Percentiles rank a stretch among this genome's conserved stretches.
Evolutionary conservation across 2,329 filamentous ascomycete genomes (phyloP).

Genomic region (Aureobasidium namibiae): DNA sequence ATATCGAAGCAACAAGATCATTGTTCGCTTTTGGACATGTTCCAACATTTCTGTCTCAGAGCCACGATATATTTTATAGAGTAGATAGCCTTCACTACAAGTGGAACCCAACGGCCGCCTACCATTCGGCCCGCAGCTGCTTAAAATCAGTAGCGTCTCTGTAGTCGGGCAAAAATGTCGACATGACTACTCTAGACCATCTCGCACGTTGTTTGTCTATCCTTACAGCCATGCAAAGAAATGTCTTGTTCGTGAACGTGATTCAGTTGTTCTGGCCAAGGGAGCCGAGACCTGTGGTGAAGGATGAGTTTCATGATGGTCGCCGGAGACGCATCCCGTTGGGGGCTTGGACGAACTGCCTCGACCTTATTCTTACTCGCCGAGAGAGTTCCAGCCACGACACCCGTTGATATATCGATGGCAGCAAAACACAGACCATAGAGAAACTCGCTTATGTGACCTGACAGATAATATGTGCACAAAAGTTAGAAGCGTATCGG

Average conservation of each 20-base stretch:
- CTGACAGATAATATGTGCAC: neutral
- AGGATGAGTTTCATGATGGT: neutral
- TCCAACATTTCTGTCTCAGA: neutral
- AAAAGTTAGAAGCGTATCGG: neutral
- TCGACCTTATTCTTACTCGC: neutral
- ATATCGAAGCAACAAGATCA: neutral
- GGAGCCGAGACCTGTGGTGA: neutral
- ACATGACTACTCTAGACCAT: neutral
- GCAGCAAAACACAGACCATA: neutral
- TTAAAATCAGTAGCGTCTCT: constrained; percentile 2
- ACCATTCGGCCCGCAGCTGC: constrained; percentile 5
- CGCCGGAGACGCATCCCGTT: neutral
- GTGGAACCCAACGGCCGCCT: constrained; percentile 2
- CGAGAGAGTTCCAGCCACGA: neutral
- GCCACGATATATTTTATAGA: neutral
- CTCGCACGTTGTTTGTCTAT: neutral
- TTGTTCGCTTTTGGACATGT: neutral
- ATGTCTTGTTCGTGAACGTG: neutral
- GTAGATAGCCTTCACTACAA: neutral
- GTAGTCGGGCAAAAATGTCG: neutral
- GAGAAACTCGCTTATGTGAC: neutral
- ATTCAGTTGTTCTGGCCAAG: neutral
- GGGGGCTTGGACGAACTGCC: neutral
- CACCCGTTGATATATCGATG: constrained; percentile 3
- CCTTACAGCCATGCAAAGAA: neutral